Evolutionary conservation across 108 stramenopile genomes (phyloP).

Genomic region (Conticribra weissflogii): DNA sequence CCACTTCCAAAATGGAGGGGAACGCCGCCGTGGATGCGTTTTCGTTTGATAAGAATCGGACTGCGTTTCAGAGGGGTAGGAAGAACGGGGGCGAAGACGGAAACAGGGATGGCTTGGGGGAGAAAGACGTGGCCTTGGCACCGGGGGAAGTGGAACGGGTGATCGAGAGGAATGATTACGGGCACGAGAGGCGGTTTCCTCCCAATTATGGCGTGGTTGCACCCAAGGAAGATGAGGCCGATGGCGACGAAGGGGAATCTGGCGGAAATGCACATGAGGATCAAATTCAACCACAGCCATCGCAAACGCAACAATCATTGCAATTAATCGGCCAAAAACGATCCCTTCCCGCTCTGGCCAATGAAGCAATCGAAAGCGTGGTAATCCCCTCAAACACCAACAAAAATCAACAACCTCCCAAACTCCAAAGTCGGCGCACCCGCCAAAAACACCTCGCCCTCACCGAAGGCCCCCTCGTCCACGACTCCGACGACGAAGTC

Average conservation of each 20-base stretch:
- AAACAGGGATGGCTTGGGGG: too few species aligned
- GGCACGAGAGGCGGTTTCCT: slow-evolving; percentile 24
- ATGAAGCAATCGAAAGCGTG: slow-evolving; percentile 9
- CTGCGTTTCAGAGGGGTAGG: slow-evolving; percentile 67
- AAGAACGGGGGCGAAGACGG: slow-evolving; percentile 53
- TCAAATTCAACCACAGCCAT: slow-evolving; percentile 1
- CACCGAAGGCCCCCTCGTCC: slow-evolving; percentile 67
- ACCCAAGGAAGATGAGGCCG: not conserved
- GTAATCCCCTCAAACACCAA: too few species aligned
- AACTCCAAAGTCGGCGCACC: slow-evolving; percentile 38
- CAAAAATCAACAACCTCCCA: too few species aligned
- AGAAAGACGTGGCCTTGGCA: slow-evolving; percentile 47
- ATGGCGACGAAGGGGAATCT: slow-evolving; percentile 2
- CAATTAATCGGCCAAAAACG: slow-evolving; percentile 11
- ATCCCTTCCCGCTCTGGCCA: not conserved
- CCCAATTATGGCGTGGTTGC: slow-evolving; percentile 32
- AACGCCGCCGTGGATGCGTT: slow-evolving; percentile 62
- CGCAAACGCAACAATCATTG: not conserved
- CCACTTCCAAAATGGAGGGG: slow-evolving; percentile 38
- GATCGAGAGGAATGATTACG: slow-evolving; percentile 47
- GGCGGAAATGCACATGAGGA: not conserved
- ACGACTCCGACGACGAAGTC: slow-evolving; percentile 76
- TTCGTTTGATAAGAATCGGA: slow-evolving; percentile 67
- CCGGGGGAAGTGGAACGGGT: slow-evolving; percentile 51
- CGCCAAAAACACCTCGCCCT: slow-evolving; percentile 29